Conservation (phyloP, 2,329 filamentous ascomycete genomes). For the Sporothrix inflata region DNA sequence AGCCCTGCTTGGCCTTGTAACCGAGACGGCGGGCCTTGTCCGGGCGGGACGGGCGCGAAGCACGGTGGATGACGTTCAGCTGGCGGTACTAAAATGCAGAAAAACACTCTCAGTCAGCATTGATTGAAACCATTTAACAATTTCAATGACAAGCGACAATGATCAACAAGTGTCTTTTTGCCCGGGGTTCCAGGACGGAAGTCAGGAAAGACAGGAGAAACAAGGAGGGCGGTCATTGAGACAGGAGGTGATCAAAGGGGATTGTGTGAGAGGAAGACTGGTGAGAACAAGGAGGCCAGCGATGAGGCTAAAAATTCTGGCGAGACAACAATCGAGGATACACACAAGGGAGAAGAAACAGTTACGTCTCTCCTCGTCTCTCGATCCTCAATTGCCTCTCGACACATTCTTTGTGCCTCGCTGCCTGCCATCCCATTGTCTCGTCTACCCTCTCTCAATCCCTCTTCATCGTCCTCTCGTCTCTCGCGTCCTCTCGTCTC, state of each 20-base stretch:
- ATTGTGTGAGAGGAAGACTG: not conserved
- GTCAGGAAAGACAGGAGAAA: constrained; percentile 17
- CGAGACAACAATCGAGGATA: not conserved
- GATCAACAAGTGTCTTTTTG: constrained; percentile 94
- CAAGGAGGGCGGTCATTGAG: constrained; percentile 18
- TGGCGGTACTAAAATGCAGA: constrained; percentile 95
- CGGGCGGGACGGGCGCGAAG: constrained; percentile 94
- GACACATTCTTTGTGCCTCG: not conserved
- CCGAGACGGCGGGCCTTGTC: constrained; percentile 99
- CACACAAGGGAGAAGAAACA: not conserved
- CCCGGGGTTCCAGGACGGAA: constrained; percentile 58
- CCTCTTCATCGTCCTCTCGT: not conserved
- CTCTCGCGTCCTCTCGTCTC: constrained; percentile 13
- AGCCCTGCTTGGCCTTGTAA: constrained; percentile 99
- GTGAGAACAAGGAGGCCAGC: not conserved
- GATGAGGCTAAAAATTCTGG: not conserved
- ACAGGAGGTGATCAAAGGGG: not conserved
- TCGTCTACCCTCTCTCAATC: not conserved
- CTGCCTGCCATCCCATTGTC: not conserved
- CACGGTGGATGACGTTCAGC: constrained; percentile 99
- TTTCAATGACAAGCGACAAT: constrained; percentile 37
- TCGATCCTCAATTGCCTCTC: not conserved
- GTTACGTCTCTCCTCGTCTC: not conserved
- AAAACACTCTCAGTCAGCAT: constrained; percentile 94
- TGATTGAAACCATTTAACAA: constrained; percentile 21